A percentile compares a stretch with the other conserved stretches of the same genome.
These are phyloP conservation scores for Pittosporum tobira DNA, from an alignment of 129 eudicot genomes.

Conservation along the genomic window DNA sequence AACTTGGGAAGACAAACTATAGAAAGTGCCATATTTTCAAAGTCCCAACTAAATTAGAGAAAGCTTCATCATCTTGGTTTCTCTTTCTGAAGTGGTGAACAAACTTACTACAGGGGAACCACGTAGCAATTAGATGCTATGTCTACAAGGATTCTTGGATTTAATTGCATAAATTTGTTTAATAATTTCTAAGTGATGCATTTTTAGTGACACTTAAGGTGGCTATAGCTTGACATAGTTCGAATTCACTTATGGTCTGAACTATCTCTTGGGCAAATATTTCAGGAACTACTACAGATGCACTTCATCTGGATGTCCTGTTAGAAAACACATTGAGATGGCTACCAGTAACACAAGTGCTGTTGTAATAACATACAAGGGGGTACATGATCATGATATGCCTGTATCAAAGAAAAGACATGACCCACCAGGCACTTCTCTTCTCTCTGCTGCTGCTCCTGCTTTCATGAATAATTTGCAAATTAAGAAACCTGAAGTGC, in stretches of 20 bases:
- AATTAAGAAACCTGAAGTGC: conserved; percentile 14
- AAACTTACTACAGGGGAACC: not conserved
- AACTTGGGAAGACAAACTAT: too few relatives aligned
- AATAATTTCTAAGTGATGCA: not conserved
- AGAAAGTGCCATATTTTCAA: too few relatives aligned
- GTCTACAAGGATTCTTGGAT: not conserved
- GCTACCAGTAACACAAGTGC: conserved; percentile 48
- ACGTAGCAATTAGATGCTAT: not conserved
- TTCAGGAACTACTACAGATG: conserved; percentile 92
- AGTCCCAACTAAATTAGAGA: not conserved
- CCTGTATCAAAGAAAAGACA: conserved; percentile 54
- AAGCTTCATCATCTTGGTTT: not conserved
- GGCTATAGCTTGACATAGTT: not conserved
- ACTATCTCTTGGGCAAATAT: conserved; percentile 5
- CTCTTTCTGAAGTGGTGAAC: not conserved
- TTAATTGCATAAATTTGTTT: not conserved
- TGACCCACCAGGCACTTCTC: conserved; percentile 32
- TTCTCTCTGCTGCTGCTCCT: conserved; percentile 29
- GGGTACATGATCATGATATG: conserved; percentile 71
- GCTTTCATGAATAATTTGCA: conserved; percentile 26
- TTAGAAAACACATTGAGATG: conserved; percentile 79
- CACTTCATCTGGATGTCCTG: conserved; percentile 91
- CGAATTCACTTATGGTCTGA: not conserved
- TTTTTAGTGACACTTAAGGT: not conserved
- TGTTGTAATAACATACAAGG: conserved; percentile 66